Evolutionary conservation across 352 stramenopile species (phyloP).

Genomic region (Globisporangium megalacanthum): DNA sequence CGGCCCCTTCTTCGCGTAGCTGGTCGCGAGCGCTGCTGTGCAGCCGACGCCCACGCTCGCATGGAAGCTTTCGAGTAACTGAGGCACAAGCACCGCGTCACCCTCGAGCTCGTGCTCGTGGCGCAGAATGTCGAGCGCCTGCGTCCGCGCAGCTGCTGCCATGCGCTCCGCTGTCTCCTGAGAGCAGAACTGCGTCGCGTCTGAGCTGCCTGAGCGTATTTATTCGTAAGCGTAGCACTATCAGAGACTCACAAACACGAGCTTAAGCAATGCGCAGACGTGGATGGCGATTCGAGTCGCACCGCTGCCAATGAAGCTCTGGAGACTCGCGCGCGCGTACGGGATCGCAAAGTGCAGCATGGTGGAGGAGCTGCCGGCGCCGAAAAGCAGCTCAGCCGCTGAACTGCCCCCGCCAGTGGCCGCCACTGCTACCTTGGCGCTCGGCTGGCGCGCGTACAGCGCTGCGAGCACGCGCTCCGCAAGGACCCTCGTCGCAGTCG

Average conservation of each 20-base stretch:
- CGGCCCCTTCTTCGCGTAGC: constrained; percentile 47
- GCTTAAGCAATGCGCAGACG: background rate
- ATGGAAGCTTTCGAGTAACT: constrained; percentile 29
- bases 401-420: constrained; percentile 53
- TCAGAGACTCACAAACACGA: background rate
- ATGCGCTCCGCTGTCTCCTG: constrained; percentile 55
- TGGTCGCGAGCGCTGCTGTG: constrained; percentile 63
- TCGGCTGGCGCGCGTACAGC: constrained; percentile 46
- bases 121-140: constrained; percentile 32
- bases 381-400: constrained; percentile 42
- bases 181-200: constrained; percentile 41
- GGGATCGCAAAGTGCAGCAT: constrained; percentile 67
- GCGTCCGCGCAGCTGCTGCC: constrained; percentile 47
- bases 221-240: background rate
- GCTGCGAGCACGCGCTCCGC: constrained; percentile 48
- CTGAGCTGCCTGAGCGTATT: background rate
- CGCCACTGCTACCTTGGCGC: constrained; percentile 47
- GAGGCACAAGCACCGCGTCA: constrained; percentile 16
- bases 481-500: constrained; percentile 11
- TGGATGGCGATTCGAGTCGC: background rate
- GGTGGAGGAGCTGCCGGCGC: constrained; percentile 54
- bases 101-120: constrained; percentile 23
- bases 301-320: constrained; percentile 31
- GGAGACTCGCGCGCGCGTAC: constrained; percentile 58
- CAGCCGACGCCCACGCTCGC: constrained; percentile 56